Percentiles rank a stretch among this genome's conserved stretches.
phyloP scores from a whole-genome alignment of 768 basidiomycete genomes.

The Phanerodontia chrysosporium region DNA sequence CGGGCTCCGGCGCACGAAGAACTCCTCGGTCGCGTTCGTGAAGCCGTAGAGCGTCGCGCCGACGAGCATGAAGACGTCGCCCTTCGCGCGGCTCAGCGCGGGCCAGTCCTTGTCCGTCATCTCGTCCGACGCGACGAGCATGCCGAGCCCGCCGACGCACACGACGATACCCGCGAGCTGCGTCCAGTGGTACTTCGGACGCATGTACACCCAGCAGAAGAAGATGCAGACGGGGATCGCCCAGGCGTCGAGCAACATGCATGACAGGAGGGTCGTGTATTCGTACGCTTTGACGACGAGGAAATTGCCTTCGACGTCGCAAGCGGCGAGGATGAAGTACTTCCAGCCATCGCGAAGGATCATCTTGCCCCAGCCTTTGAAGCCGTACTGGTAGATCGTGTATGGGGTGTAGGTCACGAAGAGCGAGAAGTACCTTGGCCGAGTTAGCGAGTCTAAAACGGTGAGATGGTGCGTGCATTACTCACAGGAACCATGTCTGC shows the following conservation, averaged over 20 bases:
- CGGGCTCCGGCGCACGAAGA: slow-evolving; percentile 74
- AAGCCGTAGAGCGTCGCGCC: slow-evolving; percentile 86
- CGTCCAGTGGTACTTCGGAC: slow-evolving; percentile 76
- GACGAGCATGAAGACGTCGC: slow-evolving; percentile 83
- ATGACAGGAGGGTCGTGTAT: slow-evolving; percentile 83
- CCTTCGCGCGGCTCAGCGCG: slow-evolving; percentile 63
- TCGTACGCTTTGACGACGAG: slow-evolving; percentile 82
- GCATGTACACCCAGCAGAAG: slow-evolving; percentile 82
- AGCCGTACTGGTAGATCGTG: slow-evolving; percentile 86
- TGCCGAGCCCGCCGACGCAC: slow-evolving; percentile 69
- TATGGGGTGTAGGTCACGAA: slow-evolving; percentile 80
- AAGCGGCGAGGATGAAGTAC: slow-evolving; percentile 75
- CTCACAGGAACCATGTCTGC: slow-evolving; percentile 80
- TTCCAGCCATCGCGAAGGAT: slow-evolving; percentile 79
- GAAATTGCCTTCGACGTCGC: slow-evolving; percentile 88
- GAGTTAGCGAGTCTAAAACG: neutral
- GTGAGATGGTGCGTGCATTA: slow-evolving; percentile 9
- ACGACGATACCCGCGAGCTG: slow-evolving; percentile 73
- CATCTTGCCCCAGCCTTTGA: slow-evolving; percentile 78
- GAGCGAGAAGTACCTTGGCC: slow-evolving; percentile 67
- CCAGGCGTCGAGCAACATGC: slow-evolving; percentile 93
- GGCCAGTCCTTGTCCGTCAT: slow-evolving; percentile 73
- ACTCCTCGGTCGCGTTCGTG: slow-evolving; percentile 87
- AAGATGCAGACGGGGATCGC: slow-evolving; percentile 85
- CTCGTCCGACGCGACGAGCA: slow-evolving; percentile 77